phyloP scores from a whole-genome alignment of 768 basidiomycete genomes.

The Boletales sp. region DNA sequence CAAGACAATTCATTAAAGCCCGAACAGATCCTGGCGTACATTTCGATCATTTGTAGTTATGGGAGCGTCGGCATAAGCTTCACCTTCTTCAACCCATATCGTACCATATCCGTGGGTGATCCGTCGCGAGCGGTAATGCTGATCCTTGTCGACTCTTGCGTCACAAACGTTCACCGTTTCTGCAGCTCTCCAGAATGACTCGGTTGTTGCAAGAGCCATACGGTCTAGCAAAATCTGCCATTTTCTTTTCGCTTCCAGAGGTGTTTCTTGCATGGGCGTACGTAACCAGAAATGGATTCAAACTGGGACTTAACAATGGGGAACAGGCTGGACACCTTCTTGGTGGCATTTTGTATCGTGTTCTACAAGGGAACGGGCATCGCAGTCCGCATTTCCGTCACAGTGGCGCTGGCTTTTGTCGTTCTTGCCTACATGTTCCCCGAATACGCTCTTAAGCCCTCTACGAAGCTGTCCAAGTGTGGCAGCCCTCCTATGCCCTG shows the following conservation, averaged over 20 bases:
- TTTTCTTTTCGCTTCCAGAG: conserved; percentile 40
- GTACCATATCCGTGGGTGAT: conserved; percentile 30
- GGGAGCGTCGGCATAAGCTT: conserved; percentile 30
- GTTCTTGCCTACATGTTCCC: conserved; percentile 27
- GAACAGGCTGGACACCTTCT: conserved; percentile 34
- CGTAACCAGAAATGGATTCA: neutral
- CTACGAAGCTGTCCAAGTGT: neutral
- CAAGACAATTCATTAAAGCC: conserved; percentile 7
- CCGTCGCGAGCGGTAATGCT: conserved; percentile 25
- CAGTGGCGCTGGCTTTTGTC: conserved; percentile 20
- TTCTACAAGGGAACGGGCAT: conserved; percentile 27
- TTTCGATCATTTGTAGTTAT: conserved; percentile 26
- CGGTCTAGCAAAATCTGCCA: conserved; percentile 35
- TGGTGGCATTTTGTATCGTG: conserved; percentile 26
- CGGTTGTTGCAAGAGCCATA: conserved; percentile 22
- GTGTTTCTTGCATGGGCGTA: conserved; percentile 40
- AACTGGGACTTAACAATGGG: neutral
- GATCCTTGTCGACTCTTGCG: neutral
- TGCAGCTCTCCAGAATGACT: conserved; percentile 24
- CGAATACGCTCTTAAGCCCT: conserved; percentile 19
- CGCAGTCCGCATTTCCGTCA: conserved; percentile 24
- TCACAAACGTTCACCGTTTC: neutral
- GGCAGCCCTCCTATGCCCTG: conserved; percentile 1
- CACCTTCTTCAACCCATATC: conserved; percentile 30
- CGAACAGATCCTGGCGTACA: conserved; percentile 24